These are phyloP conservation scores for Colletotrichum sp. DNA, from an alignment of 2,329 filamentous ascomycete genomes.

Conservation along the genomic window DNA sequence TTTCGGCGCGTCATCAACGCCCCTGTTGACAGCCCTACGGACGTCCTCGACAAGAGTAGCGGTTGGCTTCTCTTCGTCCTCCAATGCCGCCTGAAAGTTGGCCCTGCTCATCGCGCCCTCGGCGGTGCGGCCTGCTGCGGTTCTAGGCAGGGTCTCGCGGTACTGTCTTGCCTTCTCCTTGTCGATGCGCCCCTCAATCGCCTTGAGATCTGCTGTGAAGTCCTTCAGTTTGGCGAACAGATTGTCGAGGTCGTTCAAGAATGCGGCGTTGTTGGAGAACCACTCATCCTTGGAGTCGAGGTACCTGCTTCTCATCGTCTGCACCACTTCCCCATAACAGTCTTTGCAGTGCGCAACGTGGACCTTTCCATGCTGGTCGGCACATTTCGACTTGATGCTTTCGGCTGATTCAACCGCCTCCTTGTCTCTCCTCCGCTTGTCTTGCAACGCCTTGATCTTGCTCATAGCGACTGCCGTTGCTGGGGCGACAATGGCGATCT, in stretches of 20 bases:
- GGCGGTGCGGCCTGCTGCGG: constrained; percentile 2
- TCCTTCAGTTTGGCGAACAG: constrained; percentile 54
- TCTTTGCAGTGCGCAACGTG: constrained; percentile 50
- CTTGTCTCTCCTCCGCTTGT: constrained; percentile 4
- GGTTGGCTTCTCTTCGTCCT: constrained; percentile 3
- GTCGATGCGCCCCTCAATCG: constrained; percentile 54
- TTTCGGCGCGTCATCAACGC: background rate
- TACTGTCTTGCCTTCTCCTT: constrained; percentile 61
- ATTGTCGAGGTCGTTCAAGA: constrained; percentile 54
- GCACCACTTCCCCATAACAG: constrained; percentile 54
- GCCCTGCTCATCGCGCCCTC: constrained; percentile 15
- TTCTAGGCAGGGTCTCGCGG: constrained; percentile 35
- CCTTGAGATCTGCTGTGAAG: constrained; percentile 45
- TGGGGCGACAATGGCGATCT: background rate
- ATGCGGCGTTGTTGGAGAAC: constrained; percentile 54
- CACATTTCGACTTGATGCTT: constrained; percentile 47
- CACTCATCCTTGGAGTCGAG: constrained; percentile 46
- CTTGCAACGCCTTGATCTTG: background rate
- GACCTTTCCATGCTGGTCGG: constrained; percentile 44
- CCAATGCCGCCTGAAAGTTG: constrained; percentile 2
- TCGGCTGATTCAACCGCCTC: constrained; percentile 40
- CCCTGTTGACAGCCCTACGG: constrained; percentile 1
- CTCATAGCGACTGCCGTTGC: background rate
- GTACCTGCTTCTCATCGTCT: constrained; percentile 48
- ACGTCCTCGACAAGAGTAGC: background rate